Base-by-base conservation (phyloP, 176 grass and related monocot genomes). In the Canna indica region DNA sequence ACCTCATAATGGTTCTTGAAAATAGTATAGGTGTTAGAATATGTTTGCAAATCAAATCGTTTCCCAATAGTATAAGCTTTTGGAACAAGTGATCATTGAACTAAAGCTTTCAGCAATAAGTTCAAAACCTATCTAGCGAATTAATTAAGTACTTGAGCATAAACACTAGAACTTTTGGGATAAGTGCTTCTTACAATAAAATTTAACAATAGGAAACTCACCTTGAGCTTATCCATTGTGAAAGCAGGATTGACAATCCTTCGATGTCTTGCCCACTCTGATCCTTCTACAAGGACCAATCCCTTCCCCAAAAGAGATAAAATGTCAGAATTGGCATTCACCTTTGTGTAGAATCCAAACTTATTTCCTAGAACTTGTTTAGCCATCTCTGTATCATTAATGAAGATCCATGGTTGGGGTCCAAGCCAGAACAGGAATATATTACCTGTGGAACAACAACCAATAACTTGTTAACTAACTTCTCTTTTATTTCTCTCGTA, bases 181-280 rank as follows among this genome's bases (percentile, higher is more conserved):
- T 22, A 15, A 1, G 52, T 11, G 41, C 41, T 44, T 44, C 3
- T 44, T 16, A 56, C n/a, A n/a, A n/a, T n/a, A n/a, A n/a, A n/a
- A n/a, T n/a, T 17, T 20, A n/a, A 56, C 4, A 4, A 63, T 17
- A 67, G 65, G 65, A 28, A 13, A 20, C 65, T 68, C 11, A 68
- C 65, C 65, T 68, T 41, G 65, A 68, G 65, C 65, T 68, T 68
- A 26, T 68, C 65, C 65, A 44, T 68, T 27, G 38, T 68, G 24
- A 68, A 68, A 26, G 65, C 65, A 44, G 36, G 36, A 20, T 44
- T 68, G n/a, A 68, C n/a, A 26, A 68, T 10, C 31, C 22, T 39
- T 44, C 65, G 33, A 28, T 68, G 65, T 18, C 65, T 42, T 5
- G 38, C 65, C 65, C 65, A 68, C 2, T 68, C 65, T 3, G 38